phyloP scores from a whole-genome alignment of 192 early-diverging fungal species.

The Powellomyces hirtus region DNA sequence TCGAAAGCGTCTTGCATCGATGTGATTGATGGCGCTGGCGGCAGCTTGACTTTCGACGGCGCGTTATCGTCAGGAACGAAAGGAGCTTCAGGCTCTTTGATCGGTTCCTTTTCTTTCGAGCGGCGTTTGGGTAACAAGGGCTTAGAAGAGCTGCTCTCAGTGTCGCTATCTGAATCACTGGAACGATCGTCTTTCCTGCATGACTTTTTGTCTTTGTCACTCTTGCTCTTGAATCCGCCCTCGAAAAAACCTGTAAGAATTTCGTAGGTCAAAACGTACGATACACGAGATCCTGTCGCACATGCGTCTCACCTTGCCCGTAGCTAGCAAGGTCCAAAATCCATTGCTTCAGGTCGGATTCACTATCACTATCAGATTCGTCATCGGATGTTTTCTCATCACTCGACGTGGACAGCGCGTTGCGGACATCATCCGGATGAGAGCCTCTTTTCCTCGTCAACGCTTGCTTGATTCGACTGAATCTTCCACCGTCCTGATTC shows the following conservation, averaged over 20 bases:
- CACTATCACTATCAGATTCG: not conserved
- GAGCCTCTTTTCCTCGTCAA: not conserved
- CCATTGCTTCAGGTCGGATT: conserved; percentile 9
- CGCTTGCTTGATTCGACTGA: too few relatives aligned
- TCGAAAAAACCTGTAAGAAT: not conserved
- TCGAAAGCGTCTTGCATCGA: conserved; percentile 20
- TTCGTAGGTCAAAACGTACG: not conserved
- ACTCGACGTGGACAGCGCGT: not conserved
- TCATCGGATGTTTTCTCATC: not conserved
- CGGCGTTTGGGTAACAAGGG: not conserved
- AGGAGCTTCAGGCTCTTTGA: not conserved
- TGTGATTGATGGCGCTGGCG: not conserved
- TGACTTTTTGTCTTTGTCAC: not conserved
- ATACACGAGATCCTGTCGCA: not conserved
- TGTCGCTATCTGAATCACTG: not conserved
- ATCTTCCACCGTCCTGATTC: too few relatives aligned
- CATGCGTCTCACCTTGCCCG: conserved; percentile 7
- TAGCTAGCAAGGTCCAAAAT: conserved; percentile 29
- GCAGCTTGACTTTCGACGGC: not conserved
- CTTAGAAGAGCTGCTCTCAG: not conserved
- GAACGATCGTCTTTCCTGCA: too few relatives aligned
- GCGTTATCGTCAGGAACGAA: not conserved
- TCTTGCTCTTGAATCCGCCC: not conserved
- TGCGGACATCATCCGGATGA: not conserved
- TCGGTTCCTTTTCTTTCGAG: not conserved